Conservation (phyloP, 1,284 basidiomycete species). For the Marasmius fiardii region DNA sequence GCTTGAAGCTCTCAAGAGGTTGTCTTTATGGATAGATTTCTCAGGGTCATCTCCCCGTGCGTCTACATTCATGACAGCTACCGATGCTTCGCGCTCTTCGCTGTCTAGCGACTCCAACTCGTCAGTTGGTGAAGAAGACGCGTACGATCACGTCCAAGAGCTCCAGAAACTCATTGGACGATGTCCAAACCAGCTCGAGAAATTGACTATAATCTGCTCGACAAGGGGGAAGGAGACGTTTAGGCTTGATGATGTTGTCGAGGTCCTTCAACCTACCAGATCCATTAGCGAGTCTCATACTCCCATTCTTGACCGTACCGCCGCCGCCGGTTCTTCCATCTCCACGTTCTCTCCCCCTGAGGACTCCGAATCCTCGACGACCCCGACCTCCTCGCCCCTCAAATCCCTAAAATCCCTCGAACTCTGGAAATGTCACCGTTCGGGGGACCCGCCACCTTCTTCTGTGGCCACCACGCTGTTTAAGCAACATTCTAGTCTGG, state of each 20-base stretch:
- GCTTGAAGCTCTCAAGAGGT: background rate
- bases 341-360: too few relatives aligned
- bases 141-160: slow-evolving; percentile 4
- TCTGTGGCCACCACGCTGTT: background rate
- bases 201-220: slow-evolving; percentile 7
- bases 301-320: too few relatives aligned
- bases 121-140: too few relatives aligned
- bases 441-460: background rate
- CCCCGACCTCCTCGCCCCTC: too few relatives aligned
- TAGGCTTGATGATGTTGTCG: background rate
- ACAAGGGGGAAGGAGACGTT: slow-evolving; percentile 12
- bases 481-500: background rate
- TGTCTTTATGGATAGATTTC: slow-evolving; percentile 11
- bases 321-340: too few relatives aligned
- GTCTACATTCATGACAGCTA: too few relatives aligned
- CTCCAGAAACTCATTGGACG: background rate
- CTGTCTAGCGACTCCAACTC: too few relatives aligned
- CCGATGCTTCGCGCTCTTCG: too few relatives aligned
- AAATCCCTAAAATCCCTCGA: background rate
- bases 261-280: too few relatives aligned
- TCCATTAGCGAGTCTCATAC: too few relatives aligned
- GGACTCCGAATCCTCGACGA: too few relatives aligned
- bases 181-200: slow-evolving; percentile 2
- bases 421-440: background rate
- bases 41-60: too few relatives aligned